Evolutionary conservation across 495 filamentous ascomycete genomes (phyloP).

Genomic region (Recurvomyces mirabilis): DNA sequence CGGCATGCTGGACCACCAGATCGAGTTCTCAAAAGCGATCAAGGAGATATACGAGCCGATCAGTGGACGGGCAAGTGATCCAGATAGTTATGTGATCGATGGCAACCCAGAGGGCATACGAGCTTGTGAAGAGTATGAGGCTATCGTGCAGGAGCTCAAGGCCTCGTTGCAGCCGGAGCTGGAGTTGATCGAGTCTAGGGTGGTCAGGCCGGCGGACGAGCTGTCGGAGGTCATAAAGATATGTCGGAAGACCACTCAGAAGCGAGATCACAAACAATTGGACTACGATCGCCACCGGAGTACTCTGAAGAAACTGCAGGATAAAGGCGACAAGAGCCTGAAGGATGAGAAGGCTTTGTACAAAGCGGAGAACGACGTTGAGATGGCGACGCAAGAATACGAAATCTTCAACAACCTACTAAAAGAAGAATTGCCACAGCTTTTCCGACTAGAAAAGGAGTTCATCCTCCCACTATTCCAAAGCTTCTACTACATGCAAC

Average conservation of each 20-base stretch:
- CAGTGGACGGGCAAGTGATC: slow-evolving; percentile 88
- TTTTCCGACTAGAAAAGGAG: slow-evolving; percentile 86
- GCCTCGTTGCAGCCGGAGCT: slow-evolving; percentile 80
- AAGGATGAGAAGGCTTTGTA: slow-evolving; percentile 98
- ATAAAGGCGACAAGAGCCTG: slow-evolving; percentile 90
- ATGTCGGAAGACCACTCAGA: slow-evolving; percentile 75
- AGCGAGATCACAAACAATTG: slow-evolving; percentile 94
- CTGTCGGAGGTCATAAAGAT: slow-evolving; percentile 90
- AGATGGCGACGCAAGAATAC: slow-evolving; percentile 87
- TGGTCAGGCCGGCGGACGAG: slow-evolving; percentile 90
- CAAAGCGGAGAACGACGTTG: slow-evolving; percentile 86
- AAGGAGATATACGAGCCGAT: slow-evolving; percentile 97
- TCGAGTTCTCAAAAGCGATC: slow-evolving; percentile 93
- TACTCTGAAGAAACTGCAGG: slow-evolving; percentile 82
- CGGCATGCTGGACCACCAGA: slow-evolving; percentile 94
- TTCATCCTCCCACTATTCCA: slow-evolving; percentile 98
- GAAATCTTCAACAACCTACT: slow-evolving; percentile 94
- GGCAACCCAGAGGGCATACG: slow-evolving; percentile 90
- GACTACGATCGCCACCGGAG: slow-evolving; percentile 84
- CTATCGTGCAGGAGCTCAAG: slow-evolving; percentile 80
- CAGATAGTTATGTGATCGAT: slow-evolving; percentile 64
- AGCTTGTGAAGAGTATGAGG: slow-evolving; percentile 94
- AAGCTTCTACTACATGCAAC: slow-evolving; percentile 99
- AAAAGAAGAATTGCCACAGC: slow-evolving; percentile 86
- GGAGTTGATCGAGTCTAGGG: slow-evolving; percentile 90